Conservation (phyloP, 2,329 filamentous ascomycete species). For the Xylaria sp. region DNA sequence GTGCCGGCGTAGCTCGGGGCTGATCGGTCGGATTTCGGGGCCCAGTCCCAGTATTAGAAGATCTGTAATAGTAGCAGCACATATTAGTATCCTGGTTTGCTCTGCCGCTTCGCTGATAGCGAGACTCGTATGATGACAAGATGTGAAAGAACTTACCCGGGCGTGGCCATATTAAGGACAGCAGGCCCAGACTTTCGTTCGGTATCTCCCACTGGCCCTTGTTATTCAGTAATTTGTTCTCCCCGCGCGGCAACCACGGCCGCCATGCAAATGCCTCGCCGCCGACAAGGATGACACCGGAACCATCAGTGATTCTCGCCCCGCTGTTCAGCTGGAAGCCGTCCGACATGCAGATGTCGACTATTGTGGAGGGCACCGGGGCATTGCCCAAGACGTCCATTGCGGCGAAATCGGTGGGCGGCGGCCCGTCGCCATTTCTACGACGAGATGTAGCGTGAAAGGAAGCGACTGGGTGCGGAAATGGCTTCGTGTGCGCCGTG, state of each 20-base stretch:
- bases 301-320: constrained; percentile 73
- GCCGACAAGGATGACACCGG: constrained; percentile 81
- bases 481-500: constrained; percentile 19
- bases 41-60: constrained; percentile 91
- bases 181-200: constrained; percentile 76
- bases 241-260: constrained; percentile 72
- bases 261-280: constrained; percentile 91
- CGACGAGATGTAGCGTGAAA: constrained; percentile 43
- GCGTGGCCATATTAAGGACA: constrained; percentile 85
- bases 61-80: constrained; percentile 63
- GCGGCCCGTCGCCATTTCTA: constrained; percentile 45
- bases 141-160: constrained; percentile 71
- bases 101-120: neutral
- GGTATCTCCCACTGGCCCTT: constrained; percentile 86
- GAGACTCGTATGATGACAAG: neutral
- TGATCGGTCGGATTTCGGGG: constrained; percentile 77
- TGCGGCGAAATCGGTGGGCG: constrained; percentile 72
- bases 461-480: constrained; percentile 27
- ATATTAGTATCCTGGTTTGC: constrained; percentile 18
- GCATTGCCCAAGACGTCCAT: constrained; percentile 83
- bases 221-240: constrained; percentile 69
- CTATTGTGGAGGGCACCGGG: constrained; percentile 80
- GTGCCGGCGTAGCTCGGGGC: constrained; percentile 75
- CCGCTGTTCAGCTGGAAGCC: constrained; percentile 92
- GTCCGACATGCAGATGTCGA: constrained; percentile 83